Base-by-base conservation (phyloP, 768 basidiomycete genomes). In the Pisolithus orientalis region DNA sequence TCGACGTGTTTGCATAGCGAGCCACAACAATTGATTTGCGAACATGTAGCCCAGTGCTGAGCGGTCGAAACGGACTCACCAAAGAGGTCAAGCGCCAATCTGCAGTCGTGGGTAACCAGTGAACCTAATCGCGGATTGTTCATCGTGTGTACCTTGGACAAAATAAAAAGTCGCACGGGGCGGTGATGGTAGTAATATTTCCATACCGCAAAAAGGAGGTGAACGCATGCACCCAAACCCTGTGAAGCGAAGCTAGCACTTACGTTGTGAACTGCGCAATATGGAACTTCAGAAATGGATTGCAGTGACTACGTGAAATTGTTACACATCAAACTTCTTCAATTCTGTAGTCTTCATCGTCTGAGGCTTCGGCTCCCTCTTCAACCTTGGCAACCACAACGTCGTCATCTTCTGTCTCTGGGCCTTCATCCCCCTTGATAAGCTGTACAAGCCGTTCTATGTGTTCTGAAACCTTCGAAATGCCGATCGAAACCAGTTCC, bases 401-500 rank as follows among this genome's bases (percentile, higher is more conserved):
- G 46, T 67, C 71, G 38, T 76, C 73, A n/a, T 60, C 61, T 4
- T 65, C 57, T 8, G 75, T 75, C 8, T 79, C 73, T 4, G 73
- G 69, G 3, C 78, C 81, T 63, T 94, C 92, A 0, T 85, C 80
- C 1, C 90, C 79, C 60, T 94, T 83, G 37, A 99, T 65, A n/a
- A 97, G 70, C 56, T 80, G 85, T 4, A 97, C 96, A 7, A 98
- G 72, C 14, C 92, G 82, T 62, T 93, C 91, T 39, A 96, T 87
- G 42, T 87, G 85, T 64, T 92, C 91, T 2, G 84, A 81, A 44
- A 95, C 82, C 91, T 95, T 60, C 29, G 52, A 32, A 0, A 37
- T 31, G 1, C 45, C 5, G 50, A 31, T 24, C 10, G 53, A 42
- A 17, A 13, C 27, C 46, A 14, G 25, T 46, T 24, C 14, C 17